Percentiles rank a stretch among this genome's conserved stretches.
Evolutionary conservation across 495 filamentous ascomycete species (phyloP).

Genomic region (Extremus antarcticus): DNA sequence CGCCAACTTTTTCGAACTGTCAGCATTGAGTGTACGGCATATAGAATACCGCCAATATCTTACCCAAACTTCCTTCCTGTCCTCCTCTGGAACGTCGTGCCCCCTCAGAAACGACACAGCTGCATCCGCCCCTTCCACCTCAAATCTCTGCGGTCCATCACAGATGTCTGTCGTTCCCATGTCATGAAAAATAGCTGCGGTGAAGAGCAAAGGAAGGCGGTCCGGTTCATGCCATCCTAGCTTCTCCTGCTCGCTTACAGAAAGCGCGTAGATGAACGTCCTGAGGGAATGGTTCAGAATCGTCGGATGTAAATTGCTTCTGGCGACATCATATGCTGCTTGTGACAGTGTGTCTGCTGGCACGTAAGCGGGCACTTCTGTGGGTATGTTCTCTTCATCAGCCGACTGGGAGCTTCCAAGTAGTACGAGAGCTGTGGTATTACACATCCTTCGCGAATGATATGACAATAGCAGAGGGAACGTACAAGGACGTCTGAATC

Average conservation of each 20-base stretch:
- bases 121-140: conserved; percentile 38
- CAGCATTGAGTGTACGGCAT: no score
- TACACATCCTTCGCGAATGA: no score
- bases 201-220: conserved; percentile 27
- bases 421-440: no score
- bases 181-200: conserved; percentile 38
- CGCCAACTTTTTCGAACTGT: no score
- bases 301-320: conserved; percentile 26
- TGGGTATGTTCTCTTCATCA: no score
- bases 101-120: conserved; percentile 26
- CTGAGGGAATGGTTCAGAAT: conserved; percentile 40
- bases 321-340: conserved; percentile 8
- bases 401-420: no score
- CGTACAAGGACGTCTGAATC: no score
- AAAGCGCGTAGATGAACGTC: conserved; percentile 34
- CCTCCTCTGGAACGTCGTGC: conserved; percentile 22
- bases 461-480: no score
- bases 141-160: conserved; percentile 36
- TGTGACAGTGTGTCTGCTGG: conserved; percentile 5
- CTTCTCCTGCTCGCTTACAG: conserved; percentile 20
- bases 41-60: no score
- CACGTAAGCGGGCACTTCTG: background rate
- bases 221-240: conserved; percentile 9
- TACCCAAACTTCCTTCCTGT: conserved; percentile 36
- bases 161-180: conserved; percentile 31